Conservation (phyloP, 192 early-diverging fungal species). For the Mortierella alpina region DNA sequence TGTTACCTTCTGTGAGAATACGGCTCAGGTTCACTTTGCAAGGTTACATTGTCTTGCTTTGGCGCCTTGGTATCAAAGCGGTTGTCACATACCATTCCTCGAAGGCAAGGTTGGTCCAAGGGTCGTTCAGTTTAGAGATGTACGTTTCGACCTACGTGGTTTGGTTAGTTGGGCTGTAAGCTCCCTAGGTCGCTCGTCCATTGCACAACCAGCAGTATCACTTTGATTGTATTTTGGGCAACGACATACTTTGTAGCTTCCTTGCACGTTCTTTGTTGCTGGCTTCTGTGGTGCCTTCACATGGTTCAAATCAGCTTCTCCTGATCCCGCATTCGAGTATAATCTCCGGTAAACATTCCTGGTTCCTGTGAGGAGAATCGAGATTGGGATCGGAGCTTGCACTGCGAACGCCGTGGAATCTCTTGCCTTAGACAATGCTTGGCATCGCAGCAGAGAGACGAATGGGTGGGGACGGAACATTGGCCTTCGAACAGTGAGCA, state of each 20-base stretch:
- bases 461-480: conserved; percentile 16
- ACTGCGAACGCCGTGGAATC: not conserved
- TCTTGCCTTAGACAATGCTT: not conserved
- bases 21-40: not conserved
- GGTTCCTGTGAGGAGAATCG: not conserved
- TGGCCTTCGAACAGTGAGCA: not conserved
- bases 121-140: conserved; percentile 76
- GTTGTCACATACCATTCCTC: conserved; percentile 75
- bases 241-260: conserved; percentile 18
- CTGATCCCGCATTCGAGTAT: conserved; percentile 9
- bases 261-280: conserved; percentile 27
- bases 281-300: not conserved
- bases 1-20: not conserved
- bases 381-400: not conserved
- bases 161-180: not conserved
- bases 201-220: not conserved
- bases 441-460: conserved; percentile 8
- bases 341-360: not conserved
- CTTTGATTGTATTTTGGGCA: not conserved
- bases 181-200: not conserved
- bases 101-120: conserved; percentile 85
- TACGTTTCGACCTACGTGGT: conserved; percentile 59
- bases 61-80: not conserved
- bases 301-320: not conserved
- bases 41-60: not conserved